Percentiles rank a stretch among this genome's conserved stretches.
These are phyloP conservation scores for Postia placenta DNA, from an alignment of 768 basidiomycete species.

Conservation along the genomic window DNA sequence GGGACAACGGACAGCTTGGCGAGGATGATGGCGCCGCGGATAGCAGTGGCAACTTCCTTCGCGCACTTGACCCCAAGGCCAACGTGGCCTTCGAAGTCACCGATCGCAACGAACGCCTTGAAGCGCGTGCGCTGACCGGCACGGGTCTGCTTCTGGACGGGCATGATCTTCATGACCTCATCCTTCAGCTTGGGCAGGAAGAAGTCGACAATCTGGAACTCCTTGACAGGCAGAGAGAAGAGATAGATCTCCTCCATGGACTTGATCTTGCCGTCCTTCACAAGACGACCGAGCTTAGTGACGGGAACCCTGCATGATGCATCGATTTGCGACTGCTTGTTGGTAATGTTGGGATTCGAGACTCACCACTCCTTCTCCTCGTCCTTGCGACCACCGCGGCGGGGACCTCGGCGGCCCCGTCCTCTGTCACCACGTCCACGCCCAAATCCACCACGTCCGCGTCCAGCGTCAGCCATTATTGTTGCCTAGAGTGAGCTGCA, in stretches of 20 bases:
- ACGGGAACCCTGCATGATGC: constrained; percentile 75
- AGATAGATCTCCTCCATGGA: constrained; percentile 99
- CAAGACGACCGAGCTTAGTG: constrained; percentile 98
- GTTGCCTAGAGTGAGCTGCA: constrained; percentile 17
- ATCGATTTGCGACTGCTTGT: neutral
- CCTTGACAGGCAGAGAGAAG: constrained; percentile 99
- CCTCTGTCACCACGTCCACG: constrained; percentile 81
- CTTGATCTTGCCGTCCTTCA: constrained; percentile 99
- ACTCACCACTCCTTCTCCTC: constrained; percentile 99
- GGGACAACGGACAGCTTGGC: constrained; percentile 98
- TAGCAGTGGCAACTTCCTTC: constrained; percentile 99
- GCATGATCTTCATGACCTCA: constrained; percentile 99
- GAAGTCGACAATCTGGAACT: constrained; percentile 98
- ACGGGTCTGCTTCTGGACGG: constrained; percentile 99
- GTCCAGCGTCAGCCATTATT: constrained; percentile 75
- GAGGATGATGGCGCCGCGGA: constrained; percentile 98
- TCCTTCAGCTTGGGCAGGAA: constrained; percentile 99
- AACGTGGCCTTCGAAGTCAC: constrained; percentile 97
- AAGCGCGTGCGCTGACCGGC: constrained; percentile 99
- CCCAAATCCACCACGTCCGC: constrained; percentile 79
- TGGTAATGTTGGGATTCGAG: neutral
- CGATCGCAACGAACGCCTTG: constrained; percentile 99
- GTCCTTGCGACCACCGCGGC: constrained; percentile 97
- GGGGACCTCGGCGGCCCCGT: constrained; percentile 69
- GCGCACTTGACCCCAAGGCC: constrained; percentile 99